Conservation (phyloP, 257 asterid species). For the Agastache rugosa region DNA sequence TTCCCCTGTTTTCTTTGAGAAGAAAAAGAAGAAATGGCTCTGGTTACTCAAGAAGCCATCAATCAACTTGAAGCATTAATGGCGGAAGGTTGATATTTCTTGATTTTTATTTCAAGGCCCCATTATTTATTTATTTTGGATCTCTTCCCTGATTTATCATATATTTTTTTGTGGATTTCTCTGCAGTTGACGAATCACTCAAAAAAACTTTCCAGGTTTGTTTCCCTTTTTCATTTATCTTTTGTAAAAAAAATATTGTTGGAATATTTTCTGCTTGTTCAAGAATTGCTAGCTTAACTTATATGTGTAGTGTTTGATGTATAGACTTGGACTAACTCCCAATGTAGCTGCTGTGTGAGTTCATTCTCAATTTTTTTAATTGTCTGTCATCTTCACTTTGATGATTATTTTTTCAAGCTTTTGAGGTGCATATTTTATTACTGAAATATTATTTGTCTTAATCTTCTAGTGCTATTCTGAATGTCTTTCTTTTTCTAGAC, state of each 20-base stretch:
- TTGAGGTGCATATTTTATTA: background rate
- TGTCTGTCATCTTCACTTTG: background rate
- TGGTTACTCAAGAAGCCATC: conserved; percentile 62
- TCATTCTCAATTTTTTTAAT: background rate
- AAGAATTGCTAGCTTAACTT: background rate
- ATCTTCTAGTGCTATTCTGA: background rate
- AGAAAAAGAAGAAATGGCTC: conserved; percentile 53
- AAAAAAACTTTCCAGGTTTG: conserved; percentile 61
- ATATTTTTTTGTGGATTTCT: conserved; percentile 25
- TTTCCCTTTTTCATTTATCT: conserved; percentile 12
- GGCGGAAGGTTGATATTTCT: conserved; percentile 51
- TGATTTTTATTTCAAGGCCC: conserved; percentile 19
- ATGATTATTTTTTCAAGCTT: too few species aligned
- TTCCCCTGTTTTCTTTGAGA: background rate
- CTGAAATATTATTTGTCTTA: background rate
- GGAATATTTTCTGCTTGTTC: background rate
- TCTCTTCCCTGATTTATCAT: background rate
- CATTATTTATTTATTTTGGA: conserved; percentile 3
- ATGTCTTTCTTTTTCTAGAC: background rate
- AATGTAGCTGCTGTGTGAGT: background rate
- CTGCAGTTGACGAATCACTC: conserved; percentile 63
- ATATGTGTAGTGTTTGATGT: conserved; percentile 1
- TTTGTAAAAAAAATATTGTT: background rate
- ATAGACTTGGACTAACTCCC: background rate
- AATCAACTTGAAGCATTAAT: conserved; percentile 58